These are phyloP conservation scores for Citrus sp. DNA, from an alignment of 345 rosid species.

Conservation along the genomic window DNA sequence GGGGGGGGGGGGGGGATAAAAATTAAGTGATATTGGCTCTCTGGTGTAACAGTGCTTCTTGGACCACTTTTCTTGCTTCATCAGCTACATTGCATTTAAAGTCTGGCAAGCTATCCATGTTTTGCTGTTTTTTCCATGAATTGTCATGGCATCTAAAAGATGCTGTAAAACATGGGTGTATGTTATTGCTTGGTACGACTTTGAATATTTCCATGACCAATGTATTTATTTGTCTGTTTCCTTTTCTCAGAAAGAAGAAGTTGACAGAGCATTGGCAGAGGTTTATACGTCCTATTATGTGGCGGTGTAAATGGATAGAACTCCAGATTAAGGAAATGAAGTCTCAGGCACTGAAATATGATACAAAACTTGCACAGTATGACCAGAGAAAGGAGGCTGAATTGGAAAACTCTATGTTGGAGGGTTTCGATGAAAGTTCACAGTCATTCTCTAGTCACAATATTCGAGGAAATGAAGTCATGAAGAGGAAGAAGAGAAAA, in stretches of 20 bases:
- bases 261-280: slow-evolving; percentile 80
- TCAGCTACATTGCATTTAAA: not conserved
- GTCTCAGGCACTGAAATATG: slow-evolving; percentile 55
- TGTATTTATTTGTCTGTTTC: not conserved
- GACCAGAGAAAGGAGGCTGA: slow-evolving; percentile 42
- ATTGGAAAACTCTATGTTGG: slow-evolving; percentile 30
- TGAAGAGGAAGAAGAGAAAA: slow-evolving; percentile 65
- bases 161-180: not conserved
- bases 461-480: slow-evolving; percentile 34
- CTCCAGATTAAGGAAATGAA: slow-evolving; percentile 52
- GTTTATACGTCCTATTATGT: slow-evolving; percentile 66
- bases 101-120: not conserved
- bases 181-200: not conserved
- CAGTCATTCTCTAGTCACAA: slow-evolving; percentile 40
- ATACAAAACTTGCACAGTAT: slow-evolving; percentile 48
- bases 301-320: slow-evolving; percentile 88
- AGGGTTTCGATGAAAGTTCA: slow-evolving; percentile 42
- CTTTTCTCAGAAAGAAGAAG: slow-evolving; percentile 57
- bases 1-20: not conserved
- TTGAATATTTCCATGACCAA: not conserved
- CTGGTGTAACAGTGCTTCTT: not conserved
- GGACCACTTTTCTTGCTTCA: not conserved
- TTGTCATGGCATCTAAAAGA: not conserved
- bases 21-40: not conserved
- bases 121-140: not conserved